Percentiles rank a stretch among this genome's conserved stretches.
These are phyloP conservation scores for Colletotrichum sp. DNA, from an alignment of 2,329 filamentous ascomycete genomes.

Conservation along the genomic window DNA sequence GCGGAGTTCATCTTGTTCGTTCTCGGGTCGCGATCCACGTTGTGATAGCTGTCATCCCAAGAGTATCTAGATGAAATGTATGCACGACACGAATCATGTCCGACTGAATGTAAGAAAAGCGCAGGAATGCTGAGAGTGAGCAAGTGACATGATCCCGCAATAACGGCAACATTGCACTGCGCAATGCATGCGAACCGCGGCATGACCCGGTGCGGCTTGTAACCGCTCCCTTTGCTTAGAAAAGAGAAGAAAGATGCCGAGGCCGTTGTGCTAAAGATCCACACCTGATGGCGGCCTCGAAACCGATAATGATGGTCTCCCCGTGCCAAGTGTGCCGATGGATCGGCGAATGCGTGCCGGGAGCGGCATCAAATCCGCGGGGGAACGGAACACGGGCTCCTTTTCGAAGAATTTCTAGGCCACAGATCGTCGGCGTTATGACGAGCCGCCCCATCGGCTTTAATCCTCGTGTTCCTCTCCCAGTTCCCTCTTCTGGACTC, in stretches of 20 bases:
- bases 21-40: background rate
- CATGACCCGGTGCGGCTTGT: background rate
- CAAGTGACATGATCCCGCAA: background rate
- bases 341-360: background rate
- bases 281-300: background rate
- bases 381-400: background rate
- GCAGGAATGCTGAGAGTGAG: background rate
- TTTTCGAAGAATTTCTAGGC: background rate
- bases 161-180: background rate
- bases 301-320: background rate
- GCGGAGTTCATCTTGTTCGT: background rate
- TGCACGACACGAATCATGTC: background rate
- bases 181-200: background rate
- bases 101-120: background rate
- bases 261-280: background rate
- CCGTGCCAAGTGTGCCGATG: background rate
- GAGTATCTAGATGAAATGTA: background rate
- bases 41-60: background rate
- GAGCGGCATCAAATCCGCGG: background rate
- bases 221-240: background rate
- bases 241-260: background rate
- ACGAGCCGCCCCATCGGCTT: conserved; percentile 1
- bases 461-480: background rate
- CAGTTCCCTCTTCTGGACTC: background rate
- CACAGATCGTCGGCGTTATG: conserved; percentile 9